Conservation (phyloP, 2,329 filamentous ascomycete genomes). For the Parafenestella ontariensis region DNA sequence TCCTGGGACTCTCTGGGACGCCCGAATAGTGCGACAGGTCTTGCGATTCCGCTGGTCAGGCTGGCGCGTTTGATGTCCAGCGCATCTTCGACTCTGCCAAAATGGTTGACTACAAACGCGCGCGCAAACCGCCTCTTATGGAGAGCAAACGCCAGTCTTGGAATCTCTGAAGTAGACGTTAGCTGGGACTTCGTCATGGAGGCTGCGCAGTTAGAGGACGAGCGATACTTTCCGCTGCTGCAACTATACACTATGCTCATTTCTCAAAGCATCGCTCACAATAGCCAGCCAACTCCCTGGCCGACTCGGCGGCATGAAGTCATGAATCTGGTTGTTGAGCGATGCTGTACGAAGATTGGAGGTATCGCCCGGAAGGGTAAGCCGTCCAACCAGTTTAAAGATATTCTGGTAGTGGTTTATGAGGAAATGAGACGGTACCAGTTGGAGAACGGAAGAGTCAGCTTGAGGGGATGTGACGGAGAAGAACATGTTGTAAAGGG, state of each 20-base stretch:
- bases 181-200: conserved; percentile 34
- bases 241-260: conserved; percentile 42
- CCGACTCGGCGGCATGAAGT: conserved; percentile 26
- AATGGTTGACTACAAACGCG: conserved; percentile 30
- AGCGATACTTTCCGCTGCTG: conserved; percentile 32
- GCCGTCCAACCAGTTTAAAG: conserved; percentile 33
- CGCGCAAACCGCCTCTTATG: conserved; percentile 35
- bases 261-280: conserved; percentile 37
- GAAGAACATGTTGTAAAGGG: conserved; percentile 51
- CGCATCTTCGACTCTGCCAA: conserved; percentile 27
- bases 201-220: conserved; percentile 18
- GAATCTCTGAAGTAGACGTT: conserved; percentile 15
- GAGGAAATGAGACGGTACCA: conserved; percentile 37
- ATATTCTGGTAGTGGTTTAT: conserved; percentile 31
- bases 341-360: conserved; percentile 36
- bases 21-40: conserved; percentile 27
- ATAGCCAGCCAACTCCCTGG: conserved; percentile 10
- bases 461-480: conserved; percentile 32
- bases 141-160: conserved; percentile 39
- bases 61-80: conserved; percentile 39
- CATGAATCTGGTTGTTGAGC: conserved; percentile 36
- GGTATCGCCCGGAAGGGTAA: conserved; percentile 19
- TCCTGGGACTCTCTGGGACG: conserved; percentile 37
- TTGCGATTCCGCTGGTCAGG: conserved; percentile 38
- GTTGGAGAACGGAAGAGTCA: conserved; percentile 28